These are phyloP conservation scores for Cordyceps militaris DNA, from an alignment of 2,329 filamentous ascomycete genomes.

Conservation along the genomic window DNA sequence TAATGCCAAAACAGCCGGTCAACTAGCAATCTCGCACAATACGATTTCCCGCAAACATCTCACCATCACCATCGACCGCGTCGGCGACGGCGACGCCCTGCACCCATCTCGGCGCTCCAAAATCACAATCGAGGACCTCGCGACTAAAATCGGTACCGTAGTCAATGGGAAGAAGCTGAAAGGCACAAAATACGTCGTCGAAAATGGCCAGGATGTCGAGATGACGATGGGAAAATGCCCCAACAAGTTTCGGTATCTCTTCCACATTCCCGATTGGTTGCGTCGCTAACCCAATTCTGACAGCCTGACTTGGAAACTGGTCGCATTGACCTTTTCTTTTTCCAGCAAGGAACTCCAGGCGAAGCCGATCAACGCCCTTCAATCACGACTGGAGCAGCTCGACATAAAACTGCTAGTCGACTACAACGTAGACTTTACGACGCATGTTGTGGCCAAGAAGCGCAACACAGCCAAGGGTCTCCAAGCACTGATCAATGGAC, in stretches of 20 bases:
- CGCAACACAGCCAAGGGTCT: constrained; percentile 83
- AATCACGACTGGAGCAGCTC: constrained; percentile 65
- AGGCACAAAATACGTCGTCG: constrained; percentile 51
- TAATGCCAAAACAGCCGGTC: constrained; percentile 46
- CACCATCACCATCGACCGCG: constrained; percentile 62
- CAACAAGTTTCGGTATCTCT: constrained; percentile 48
- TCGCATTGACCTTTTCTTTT: constrained; percentile 76
- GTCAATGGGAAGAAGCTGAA: constrained; percentile 68
- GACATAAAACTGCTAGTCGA: constrained; percentile 79
- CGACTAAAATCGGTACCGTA: constrained; percentile 77
- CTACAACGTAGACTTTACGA: constrained; percentile 64
- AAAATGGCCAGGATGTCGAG: constrained; percentile 46
- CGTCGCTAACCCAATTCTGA: neutral
- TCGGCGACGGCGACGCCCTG: constrained; percentile 59
- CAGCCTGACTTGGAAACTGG: constrained; percentile 71
- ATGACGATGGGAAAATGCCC: constrained; percentile 68
- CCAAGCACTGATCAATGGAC: constrained; percentile 76
- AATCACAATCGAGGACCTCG: constrained; percentile 68
- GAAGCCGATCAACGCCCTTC: constrained; percentile 56
- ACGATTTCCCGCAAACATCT: constrained; percentile 87
- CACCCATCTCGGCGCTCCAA: constrained; percentile 58
- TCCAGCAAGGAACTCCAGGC: constrained; percentile 62
- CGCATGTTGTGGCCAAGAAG: constrained; percentile 83
- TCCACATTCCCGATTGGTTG: neutral
- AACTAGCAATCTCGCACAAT: constrained; percentile 66